Evolutionary conservation across 495 filamentous ascomycete genomes (phyloP), one percentile per base, ranked within the genome.

Genomic region (Penicillium pulvis): DNA sequence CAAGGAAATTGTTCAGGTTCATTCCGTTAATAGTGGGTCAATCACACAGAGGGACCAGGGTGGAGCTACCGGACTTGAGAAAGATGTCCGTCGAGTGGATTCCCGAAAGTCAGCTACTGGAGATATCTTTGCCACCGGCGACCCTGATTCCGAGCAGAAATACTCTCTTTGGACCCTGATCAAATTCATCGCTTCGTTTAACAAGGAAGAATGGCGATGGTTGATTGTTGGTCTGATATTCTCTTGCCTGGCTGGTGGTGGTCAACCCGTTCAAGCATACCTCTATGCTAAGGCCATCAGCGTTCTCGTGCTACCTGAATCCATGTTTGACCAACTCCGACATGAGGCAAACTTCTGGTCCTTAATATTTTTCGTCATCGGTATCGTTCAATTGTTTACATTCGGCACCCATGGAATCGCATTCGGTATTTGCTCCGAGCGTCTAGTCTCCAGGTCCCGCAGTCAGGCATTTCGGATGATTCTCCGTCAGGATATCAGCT

Each of bases 341-440:
- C 39, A 69, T 28, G 60, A 72, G 1, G 80, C 68, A n/a, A 79
- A 78, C 51, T 87, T 88, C 56, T 90, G 85, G 85, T 79, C 84
- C 16, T 61, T 88, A 31, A 87, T 87, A 81, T 88, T 89, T 64
- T 82, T 88, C 48, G 68, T 81, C 12, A 74, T 88, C 0, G 83
- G 10, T 31, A 46, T 31, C 20, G 42, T 45, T 20, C 41, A 55
- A 41, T 30, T 41, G 17, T 43, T 56, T 17, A 41, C 39, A 41
- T 41, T 41, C 39, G 39, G 39, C 6, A 41, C 16, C 39, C 39
- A 41, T n/a, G 39, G 39, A 17, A 16, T 41, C 16, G 39, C 11
- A n/a, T 31, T 50, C 26, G 26, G 47, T 31, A 26, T 50, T 33
- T 50, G 47, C 24, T 50, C 47, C 12, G 30, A 50, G 47, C 39